Evolutionary conservation across 768 basidiomycete genomes (phyloP), one percentile per base, ranked within the genome.

Genomic region (Chalciporus chontae): DNA sequence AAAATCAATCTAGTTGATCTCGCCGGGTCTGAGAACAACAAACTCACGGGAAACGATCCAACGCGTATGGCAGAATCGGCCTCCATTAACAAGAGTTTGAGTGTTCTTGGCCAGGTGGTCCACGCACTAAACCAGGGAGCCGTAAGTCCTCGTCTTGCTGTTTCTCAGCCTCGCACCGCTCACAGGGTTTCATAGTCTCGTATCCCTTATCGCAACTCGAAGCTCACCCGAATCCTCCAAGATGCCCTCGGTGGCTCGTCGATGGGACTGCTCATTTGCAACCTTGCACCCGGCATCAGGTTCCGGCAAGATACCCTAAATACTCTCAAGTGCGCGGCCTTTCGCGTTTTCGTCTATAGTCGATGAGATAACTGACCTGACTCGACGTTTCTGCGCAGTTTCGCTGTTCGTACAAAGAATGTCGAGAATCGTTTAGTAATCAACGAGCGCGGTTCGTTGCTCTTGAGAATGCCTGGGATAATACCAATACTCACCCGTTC

Each of bases 1-100:
- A 90, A 87, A 64, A 84, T 93, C 48, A 90, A 90, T 55, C 78
- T 94, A 8, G 89, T 93, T 10, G 92, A 94, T 69, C 77, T 94
- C 23, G 92, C 92, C 15, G 92, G 92, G 23, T 91, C 88, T 0
- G 92, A 94, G 70, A 93, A 93, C 61, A 94, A 93, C 66, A 94
- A 90, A 75, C 74, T 87, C 23, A 93, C 93, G 4, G 91, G 92
- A 5, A 94, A 93, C 56, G 87, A 94, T 62, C 73, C 82, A 1
- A 82, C 79, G n/a, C 82, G 93, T 2, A 91, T 94, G 85, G 81
- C 84, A 3, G 93, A 95, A 69, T 88, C 87, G 4, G 71, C 87
- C 3, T 90, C 91, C 15, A 95, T 95, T 64, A 95, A 95, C 70
- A 91, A 88, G 64, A 90, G 87, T 6, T 68, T 95, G 41, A 88